Evolutionary conservation across 1,139 yeast species (phyloP).

Genomic region (Protomyces gravidus): DNA sequence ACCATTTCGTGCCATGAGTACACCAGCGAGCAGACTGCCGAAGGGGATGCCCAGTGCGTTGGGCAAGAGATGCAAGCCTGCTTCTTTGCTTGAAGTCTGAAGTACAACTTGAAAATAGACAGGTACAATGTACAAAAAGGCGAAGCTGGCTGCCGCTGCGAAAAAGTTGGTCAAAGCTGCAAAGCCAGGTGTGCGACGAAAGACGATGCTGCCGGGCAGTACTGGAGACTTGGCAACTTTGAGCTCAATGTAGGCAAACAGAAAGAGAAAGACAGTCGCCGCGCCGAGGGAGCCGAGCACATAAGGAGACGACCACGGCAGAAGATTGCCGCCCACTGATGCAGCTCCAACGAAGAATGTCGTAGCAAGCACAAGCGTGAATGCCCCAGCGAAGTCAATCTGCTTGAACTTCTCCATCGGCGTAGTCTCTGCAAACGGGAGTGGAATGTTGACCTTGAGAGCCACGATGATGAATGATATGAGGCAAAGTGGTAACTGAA

Average conservation of each 20-base stretch:
- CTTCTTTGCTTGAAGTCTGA: constrained; percentile 32
- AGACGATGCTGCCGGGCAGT: constrained; percentile 32
- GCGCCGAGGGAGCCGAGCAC: constrained; percentile 41
- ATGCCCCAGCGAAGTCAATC: constrained; percentile 71
- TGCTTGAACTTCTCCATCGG: constrained; percentile 38
- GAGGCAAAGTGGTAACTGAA: constrained; percentile 63
- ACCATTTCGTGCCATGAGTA: constrained; percentile 52
- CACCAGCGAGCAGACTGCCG: constrained; percentile 35
- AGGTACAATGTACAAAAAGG: constrained; percentile 58
- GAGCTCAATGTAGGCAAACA: constrained; percentile 52
- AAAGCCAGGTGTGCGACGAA: constrained; percentile 28
- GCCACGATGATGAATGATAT: constrained; percentile 41
- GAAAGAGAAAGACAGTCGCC: constrained; percentile 39
- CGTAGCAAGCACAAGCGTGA: constrained; percentile 55
- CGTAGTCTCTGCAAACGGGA: constrained; percentile 14
- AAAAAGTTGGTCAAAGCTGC: constrained; percentile 52
- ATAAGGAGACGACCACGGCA: constrained; percentile 42
- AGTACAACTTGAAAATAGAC: constrained; percentile 34
- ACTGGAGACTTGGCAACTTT: constrained; percentile 62
- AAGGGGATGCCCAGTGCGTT: constrained; percentile 35
- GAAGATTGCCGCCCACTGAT: constrained; percentile 60
- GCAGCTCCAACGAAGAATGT: constrained; percentile 58
- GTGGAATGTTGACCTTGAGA: constrained; percentile 30
- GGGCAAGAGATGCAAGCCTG: constrained; percentile 35
- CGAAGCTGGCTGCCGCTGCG: constrained; percentile 53